Conservation (phyloP, 257 asterid genomes). For the Penstemon newberryi region DNA sequence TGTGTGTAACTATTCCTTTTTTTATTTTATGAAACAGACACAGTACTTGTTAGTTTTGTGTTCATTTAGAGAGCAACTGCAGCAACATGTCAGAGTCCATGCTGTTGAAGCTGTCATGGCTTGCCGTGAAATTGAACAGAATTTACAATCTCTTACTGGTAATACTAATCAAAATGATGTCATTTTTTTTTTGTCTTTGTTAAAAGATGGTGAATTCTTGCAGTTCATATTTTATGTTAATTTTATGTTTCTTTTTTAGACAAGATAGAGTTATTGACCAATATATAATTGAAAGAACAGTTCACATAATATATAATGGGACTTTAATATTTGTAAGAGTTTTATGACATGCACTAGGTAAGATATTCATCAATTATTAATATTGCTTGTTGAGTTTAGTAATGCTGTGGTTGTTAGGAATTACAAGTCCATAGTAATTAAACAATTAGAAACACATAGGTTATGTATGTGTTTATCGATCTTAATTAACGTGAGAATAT, state of each 20-base stretch:
- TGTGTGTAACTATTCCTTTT: not conserved
- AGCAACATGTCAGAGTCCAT: conserved; percentile 96
- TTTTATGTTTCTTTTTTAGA: not conserved
- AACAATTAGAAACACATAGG: conserved; percentile 12
- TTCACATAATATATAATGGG: too few species aligned
- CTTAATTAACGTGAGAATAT: conserved; percentile 24
- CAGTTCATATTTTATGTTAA: not conserved
- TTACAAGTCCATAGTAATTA: too few species aligned
- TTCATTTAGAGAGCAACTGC: conserved; percentile 91
- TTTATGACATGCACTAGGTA: too few species aligned
- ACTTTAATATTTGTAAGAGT: too few species aligned
- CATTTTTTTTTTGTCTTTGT: not conserved
- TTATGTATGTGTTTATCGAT: conserved; percentile 35
- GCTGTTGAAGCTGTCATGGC: conserved; percentile 99
- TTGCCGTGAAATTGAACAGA: conserved; percentile 94
- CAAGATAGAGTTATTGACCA: not conserved
- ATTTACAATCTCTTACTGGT: conserved; percentile 85
- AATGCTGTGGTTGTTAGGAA: not conserved
- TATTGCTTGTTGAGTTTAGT: not conserved
- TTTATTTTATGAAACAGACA: conserved; percentile 46
- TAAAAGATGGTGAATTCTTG: conserved; percentile 9
- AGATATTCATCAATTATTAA: not conserved
- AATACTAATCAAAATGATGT: not conserved
- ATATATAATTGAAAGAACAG: not conserved
- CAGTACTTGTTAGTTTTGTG: conserved; percentile 85